These are phyloP conservation scores for Leccinellum rugosiceps DNA, from an alignment of 768 basidiomycete species.

Conservation along the genomic window DNA sequence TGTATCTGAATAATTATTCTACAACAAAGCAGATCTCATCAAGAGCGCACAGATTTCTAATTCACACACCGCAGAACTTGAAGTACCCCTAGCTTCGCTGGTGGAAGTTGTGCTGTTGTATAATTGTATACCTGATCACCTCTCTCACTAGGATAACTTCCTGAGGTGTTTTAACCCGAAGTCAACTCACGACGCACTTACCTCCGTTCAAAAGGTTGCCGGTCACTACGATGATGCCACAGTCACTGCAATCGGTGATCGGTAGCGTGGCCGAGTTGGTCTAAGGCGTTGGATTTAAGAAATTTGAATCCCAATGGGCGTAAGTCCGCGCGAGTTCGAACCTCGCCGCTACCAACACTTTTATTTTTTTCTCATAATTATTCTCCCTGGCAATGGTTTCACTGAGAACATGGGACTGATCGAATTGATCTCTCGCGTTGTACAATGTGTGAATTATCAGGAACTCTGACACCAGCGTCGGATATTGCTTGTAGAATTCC, in stretches of 20 bases:
- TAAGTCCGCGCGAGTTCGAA: slow-evolving; percentile 87
- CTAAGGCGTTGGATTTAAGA: slow-evolving; percentile 92
- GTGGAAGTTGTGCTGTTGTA: not conserved
- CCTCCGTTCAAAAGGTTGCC: not conserved
- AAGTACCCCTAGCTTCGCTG: not conserved
- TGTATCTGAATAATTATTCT: slow-evolving; percentile 18
- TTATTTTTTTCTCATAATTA: slow-evolving; percentile 5
- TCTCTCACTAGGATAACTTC: not conserved
- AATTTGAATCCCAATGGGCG: slow-evolving; percentile 77
- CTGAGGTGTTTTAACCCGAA: not conserved
- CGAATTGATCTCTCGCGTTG: not conserved
- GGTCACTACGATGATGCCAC: not conserved
- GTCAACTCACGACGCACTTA: not conserved
- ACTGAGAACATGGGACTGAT: too few species aligned
- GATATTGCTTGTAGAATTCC: not conserved
- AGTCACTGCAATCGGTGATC: slow-evolving; percentile 11
- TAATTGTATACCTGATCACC: not conserved
- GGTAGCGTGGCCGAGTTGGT: slow-evolving; percentile 85
- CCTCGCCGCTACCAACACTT: slow-evolving; percentile 72
- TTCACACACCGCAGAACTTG: not conserved
- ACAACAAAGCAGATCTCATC: not conserved
- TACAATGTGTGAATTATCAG: not conserved
- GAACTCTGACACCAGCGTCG: not conserved
- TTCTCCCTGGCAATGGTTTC: too few species aligned
- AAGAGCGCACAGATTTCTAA: not conserved